Evolutionary conservation across 1,284 basidiomycete genomes (phyloP).

Genomic region (Boletus austroedulis): DNA sequence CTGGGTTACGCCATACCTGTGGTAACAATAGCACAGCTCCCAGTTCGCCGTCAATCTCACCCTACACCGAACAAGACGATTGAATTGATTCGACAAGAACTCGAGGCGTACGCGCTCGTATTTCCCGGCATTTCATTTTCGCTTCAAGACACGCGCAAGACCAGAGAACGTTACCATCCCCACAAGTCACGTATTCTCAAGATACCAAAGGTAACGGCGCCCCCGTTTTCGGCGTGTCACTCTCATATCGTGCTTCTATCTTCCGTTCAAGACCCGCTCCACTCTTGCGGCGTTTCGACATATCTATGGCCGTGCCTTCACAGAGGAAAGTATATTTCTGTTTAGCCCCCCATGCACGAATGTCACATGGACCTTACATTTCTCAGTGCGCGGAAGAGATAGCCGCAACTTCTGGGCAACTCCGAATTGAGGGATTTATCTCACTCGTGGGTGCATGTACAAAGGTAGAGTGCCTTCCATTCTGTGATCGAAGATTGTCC

Average conservation of each 20-base stretch:
- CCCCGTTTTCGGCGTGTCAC: conserved; percentile 5
- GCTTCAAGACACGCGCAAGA: conserved; percentile 54
- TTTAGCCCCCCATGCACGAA: conserved; percentile 3
- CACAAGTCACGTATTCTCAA: conserved; percentile 48
- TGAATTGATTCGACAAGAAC: conserved; percentile 63
- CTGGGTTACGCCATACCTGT: conserved; percentile 1
- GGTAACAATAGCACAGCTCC: conserved; percentile 50
- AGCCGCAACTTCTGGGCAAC: conserved; percentile 45
- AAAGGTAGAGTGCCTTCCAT: conserved; percentile 49
- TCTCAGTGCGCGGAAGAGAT: conserved; percentile 59
- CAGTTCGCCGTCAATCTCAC: conserved; percentile 73
- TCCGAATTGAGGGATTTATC: conserved; percentile 75
- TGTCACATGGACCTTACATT: conserved; percentile 40
- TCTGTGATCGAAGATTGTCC: conserved; percentile 13
- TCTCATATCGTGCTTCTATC: conserved; percentile 13
- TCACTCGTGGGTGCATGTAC: conserved; percentile 72
- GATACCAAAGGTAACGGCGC: conserved; percentile 59
- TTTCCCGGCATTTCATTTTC: conserved; percentile 70
- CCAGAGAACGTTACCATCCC: conserved; percentile 31
- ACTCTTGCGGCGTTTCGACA: conserved; percentile 61
- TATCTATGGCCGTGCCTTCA: conserved; percentile 63
- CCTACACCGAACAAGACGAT: conserved; percentile 54
- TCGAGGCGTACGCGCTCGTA: conserved; percentile 71
- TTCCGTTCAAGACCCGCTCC: conserved; percentile 53
- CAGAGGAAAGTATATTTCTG: conserved; percentile 48